phyloP scores from a whole-genome alignment of 2,329 filamentous ascomycete genomes.

The Bipolaris cookei region DNA sequence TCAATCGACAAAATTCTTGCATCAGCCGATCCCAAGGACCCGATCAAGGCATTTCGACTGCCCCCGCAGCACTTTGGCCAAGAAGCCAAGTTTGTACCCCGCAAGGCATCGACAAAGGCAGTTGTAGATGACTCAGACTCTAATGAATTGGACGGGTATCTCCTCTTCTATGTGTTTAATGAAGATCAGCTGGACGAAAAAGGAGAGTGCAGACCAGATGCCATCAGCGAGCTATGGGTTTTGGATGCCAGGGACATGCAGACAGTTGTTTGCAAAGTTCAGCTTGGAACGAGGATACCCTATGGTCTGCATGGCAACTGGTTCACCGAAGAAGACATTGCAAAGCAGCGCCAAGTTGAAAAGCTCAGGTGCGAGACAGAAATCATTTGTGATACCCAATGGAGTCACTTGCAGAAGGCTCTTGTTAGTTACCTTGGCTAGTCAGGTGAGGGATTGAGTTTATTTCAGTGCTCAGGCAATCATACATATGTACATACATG shows the following conservation, averaged over 20 bases:
- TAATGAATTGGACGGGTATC: slow-evolving; percentile 69
- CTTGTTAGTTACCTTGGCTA: slow-evolving; percentile 22
- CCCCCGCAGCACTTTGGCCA: slow-evolving; percentile 69
- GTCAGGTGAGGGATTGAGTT: neutral
- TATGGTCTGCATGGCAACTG: slow-evolving; percentile 65
- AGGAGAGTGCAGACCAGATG: slow-evolving; percentile 53
- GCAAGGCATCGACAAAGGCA: slow-evolving; percentile 16
- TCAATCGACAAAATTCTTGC: slow-evolving; percentile 60
- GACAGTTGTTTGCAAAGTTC: slow-evolving; percentile 64
- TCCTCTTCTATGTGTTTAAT: slow-evolving; percentile 74
- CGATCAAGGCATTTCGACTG: slow-evolving; percentile 67
- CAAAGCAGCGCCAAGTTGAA: slow-evolving; percentile 36
- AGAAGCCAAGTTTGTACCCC: slow-evolving; percentile 69
- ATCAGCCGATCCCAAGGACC: slow-evolving; percentile 53
- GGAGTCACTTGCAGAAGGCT: slow-evolving; percentile 18
- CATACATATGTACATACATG: too few species aligned
- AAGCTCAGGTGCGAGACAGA: slow-evolving; percentile 28
- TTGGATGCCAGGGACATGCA: slow-evolving; percentile 69
- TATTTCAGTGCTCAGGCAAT: neutral
- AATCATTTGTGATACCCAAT: slow-evolving; percentile 5
- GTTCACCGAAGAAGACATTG: slow-evolving; percentile 47
- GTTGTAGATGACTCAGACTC: slow-evolving; percentile 5
- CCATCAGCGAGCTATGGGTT: slow-evolving; percentile 69
- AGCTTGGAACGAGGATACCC: slow-evolving; percentile 69
- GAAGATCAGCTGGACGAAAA: slow-evolving; percentile 65